Percentiles rank a stretch among this genome's conserved stretches.
phyloP scores from a whole-genome alignment of 768 basidiomycete genomes.

The Kwoniella europaea region DNA sequence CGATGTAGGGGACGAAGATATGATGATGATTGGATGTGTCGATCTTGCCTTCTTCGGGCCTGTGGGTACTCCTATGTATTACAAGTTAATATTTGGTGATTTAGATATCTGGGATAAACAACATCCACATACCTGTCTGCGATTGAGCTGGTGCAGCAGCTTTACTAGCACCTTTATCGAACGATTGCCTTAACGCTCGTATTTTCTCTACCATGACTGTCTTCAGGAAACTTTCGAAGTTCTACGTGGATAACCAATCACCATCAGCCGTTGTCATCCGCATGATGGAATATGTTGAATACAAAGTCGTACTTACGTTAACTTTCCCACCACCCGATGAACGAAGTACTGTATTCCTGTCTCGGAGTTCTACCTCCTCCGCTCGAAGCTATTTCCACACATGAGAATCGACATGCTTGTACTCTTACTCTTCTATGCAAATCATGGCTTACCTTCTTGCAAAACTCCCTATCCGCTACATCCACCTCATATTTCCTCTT shows the following conservation, averaged over 20 bases:
- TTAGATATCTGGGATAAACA: neutral
- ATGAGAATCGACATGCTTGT: neutral
- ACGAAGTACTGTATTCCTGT: slow-evolving; percentile 80
- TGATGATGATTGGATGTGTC: slow-evolving; percentile 93
- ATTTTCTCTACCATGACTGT: slow-evolving; percentile 74
- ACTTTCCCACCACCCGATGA: slow-evolving; percentile 68
- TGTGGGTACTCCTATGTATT: slow-evolving; percentile 14
- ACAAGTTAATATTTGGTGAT: neutral
- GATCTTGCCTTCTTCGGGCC: slow-evolving; percentile 63
- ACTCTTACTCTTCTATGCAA: neutral
- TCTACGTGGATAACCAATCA: slow-evolving; percentile 61
- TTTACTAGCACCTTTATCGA: slow-evolving; percentile 27
- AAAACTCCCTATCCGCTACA: slow-evolving; percentile 75
- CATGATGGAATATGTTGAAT: neutral
- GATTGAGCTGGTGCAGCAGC: slow-evolving; percentile 11
- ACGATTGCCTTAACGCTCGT: slow-evolving; percentile 67
- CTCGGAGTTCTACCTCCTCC: slow-evolving; percentile 60
- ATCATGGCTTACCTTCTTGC: slow-evolving; percentile 72
- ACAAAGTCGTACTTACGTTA: slow-evolving; percentile 66
- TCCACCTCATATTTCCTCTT: slow-evolving; percentile 84
- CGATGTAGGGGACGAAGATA: slow-evolving; percentile 91
- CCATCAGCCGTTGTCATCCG: no score
- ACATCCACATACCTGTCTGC: slow-evolving; percentile 10
- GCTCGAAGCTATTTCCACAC: slow-evolving; percentile 61
- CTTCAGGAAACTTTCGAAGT: slow-evolving; percentile 72